Evolutionary conservation across 2,329 filamentous ascomycete genomes (phyloP).

Genomic region (Dactylonectria macrodidyma): DNA sequence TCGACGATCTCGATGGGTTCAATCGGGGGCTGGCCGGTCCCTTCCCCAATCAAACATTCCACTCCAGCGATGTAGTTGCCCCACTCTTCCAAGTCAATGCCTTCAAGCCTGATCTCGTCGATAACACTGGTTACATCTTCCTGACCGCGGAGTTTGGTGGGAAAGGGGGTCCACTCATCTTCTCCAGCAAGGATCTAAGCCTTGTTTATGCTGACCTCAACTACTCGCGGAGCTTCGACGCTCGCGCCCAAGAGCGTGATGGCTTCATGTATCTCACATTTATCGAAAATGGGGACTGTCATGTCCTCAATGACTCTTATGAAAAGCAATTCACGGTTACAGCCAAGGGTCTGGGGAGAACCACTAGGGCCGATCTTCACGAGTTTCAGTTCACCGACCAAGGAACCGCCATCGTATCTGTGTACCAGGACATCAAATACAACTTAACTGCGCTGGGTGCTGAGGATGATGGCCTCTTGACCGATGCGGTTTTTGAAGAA

Average conservation of each 20-base stretch:
- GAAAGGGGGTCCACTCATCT: slow-evolving; percentile 41
- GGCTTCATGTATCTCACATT: slow-evolving; percentile 41
- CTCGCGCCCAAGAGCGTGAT: slow-evolving; percentile 36
- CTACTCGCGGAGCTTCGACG: slow-evolving; percentile 39
- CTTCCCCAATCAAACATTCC: slow-evolving; percentile 41
- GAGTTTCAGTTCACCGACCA: slow-evolving; percentile 43
- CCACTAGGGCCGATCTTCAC: slow-evolving; percentile 38
- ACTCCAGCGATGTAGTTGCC: slow-evolving; percentile 37
- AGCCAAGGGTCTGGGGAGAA: slow-evolving; percentile 30
- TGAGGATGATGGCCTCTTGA: slow-evolving; percentile 41
- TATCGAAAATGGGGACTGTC: slow-evolving; percentile 40
- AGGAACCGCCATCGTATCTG: slow-evolving; percentile 41
- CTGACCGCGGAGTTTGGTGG: slow-evolving; percentile 34
- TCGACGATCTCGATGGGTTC: slow-evolving; percentile 35
- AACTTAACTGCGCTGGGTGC: slow-evolving; percentile 40
- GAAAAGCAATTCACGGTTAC: slow-evolving; percentile 40
- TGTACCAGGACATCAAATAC: slow-evolving; percentile 43
- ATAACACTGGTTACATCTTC: slow-evolving; percentile 40
- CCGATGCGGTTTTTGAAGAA: slow-evolving; percentile 43
- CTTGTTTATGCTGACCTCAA: slow-evolving; percentile 42
- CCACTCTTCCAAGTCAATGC: slow-evolving; percentile 43
- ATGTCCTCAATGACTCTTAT: slow-evolving; percentile 41
- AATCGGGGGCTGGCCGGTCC: slow-evolving; percentile 36
- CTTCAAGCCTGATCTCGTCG: slow-evolving; percentile 36
- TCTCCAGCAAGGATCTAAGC: slow-evolving; percentile 43